Base-by-base conservation (phyloP, 768 basidiomycete species). In the Suillus variegatus region DNA sequence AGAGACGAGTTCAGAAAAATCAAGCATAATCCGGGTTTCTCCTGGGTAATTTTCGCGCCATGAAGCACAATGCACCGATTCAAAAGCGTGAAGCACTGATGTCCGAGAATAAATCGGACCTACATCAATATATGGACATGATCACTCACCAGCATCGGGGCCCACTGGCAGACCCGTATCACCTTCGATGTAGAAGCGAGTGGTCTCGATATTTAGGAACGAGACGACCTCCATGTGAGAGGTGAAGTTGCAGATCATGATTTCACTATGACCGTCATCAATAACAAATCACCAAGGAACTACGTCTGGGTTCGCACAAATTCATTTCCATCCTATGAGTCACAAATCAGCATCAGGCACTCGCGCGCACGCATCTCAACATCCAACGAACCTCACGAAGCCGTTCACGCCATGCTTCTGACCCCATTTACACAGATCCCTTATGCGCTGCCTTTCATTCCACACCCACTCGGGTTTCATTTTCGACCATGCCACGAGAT, bases 221-320 rank as follows among this genome's bases (percentile, higher is more conserved):
- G 83, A 81, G 9, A 80, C 76, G 3, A 76, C 66, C 12, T 78
- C 71, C 10, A 84, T 71, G 5, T 81, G 81, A 4, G 72, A 68
- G 1, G 73, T 76, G 66, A 85, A 83, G 66, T 84, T 75, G 67
- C 84, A 85, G 10, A 84, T 72, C 79, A 83, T 82, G 18, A 83
- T 72, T 70, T 85, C 84, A 65, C 82, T 84, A 51, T 28, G 13
- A 65, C 8, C 1, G n/a, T 35, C n/a, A 10, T 63, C 14, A 65
- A 6, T 12, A 36, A 6, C 7, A 16, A 6, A n/a, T 4, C 10
- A 22, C 60, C 8, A 6, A 10, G 1, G 22, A 14, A 13, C 4
- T 5, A 62, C 32, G 32, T 32, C 25, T 36, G 35, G 7, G 4
- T 28, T 72, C 82, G 68, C 66, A 84, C 82, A 86, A 83, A 67